phyloP scores from a whole-genome alignment of 2,329 filamentous ascomycete genomes.

The Lojkania enalia region DNA sequence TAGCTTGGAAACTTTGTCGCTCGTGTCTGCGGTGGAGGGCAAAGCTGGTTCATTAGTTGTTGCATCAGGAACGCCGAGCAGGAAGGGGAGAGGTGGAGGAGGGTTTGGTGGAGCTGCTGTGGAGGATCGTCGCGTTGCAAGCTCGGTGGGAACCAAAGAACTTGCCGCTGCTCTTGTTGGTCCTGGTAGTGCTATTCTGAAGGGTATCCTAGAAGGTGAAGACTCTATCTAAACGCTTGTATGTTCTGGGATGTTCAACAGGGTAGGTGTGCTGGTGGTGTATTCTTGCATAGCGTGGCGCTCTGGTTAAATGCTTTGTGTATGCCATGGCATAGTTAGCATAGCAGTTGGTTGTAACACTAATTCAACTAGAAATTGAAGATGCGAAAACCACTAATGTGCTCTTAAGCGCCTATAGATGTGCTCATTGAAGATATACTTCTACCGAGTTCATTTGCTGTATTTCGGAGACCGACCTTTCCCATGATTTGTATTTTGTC shows the following conservation, averaged over 20 bases:
- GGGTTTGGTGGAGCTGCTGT: conserved; percentile 51
- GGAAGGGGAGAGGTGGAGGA: conserved; percentile 58
- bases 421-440: too few species aligned
- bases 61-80: conserved; percentile 70
- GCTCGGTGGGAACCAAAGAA: conserved; percentile 79
- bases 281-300: conserved; percentile 7
- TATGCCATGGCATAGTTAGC: not conserved
- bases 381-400: too few species aligned
- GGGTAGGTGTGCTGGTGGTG: not conserved
- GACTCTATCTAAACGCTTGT: conserved; percentile 6
- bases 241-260: not conserved
- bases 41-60: conserved; percentile 67
- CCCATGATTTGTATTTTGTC: too few species aligned
- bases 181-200: conserved; percentile 48
- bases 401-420: too few species aligned
- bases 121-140: conserved; percentile 79
- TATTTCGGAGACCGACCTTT: too few species aligned
- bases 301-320: not conserved
- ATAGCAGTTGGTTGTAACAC: conserved; percentile 1
- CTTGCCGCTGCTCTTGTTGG: conserved; percentile 69
- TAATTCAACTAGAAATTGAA: too few species aligned
- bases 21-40: conserved; percentile 72
- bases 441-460: too few species aligned
- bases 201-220: conserved; percentile 33
- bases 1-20: conserved; percentile 83